A percentile compares a stretch with the other conserved stretches of the same genome.
These are phyloP conservation scores for Tricholoma furcatifolium DNA, from an alignment of 768 basidiomycete species.

Conservation along the genomic window DNA sequence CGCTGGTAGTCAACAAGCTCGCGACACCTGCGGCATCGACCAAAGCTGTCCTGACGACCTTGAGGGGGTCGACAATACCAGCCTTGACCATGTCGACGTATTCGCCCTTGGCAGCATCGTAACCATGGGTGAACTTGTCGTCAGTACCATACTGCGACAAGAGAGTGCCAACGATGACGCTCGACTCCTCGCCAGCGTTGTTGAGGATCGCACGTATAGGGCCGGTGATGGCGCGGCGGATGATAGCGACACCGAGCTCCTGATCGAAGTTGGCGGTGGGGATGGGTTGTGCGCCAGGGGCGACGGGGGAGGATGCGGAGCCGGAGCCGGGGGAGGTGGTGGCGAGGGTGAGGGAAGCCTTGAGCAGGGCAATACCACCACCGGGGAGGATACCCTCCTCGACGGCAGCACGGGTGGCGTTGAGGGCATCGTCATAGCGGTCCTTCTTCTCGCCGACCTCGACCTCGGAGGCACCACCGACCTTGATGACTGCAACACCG, in stretches of 20 bases:
- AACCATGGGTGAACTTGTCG: constrained; percentile 85
- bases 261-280: constrained; percentile 93
- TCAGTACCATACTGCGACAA: constrained; percentile 62
- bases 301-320: constrained; percentile 47
- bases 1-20: constrained; percentile 87
- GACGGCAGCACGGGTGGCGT: constrained; percentile 97
- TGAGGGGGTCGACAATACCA: constrained; percentile 94
- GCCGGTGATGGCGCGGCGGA: constrained; percentile 78
- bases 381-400: constrained; percentile 99
- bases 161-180: constrained; percentile 89
- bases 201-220: constrained; percentile 87
- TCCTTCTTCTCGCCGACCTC: constrained; percentile 99
- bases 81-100: constrained; percentile 93
- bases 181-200: constrained; percentile 94
- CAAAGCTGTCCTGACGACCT: constrained; percentile 92
- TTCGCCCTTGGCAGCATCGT: constrained; percentile 89
- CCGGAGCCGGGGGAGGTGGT: constrained; percentile 49
- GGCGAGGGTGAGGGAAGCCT: constrained; percentile 72
- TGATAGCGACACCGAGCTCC: constrained; percentile 91
- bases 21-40: constrained; percentile 95
- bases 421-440: constrained; percentile 93
- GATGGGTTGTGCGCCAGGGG: constrained; percentile 64
- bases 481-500: constrained; percentile 98
- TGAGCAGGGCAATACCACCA: constrained; percentile 91
- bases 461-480: constrained; percentile 90